Conservation (phyloP, 331 rosid genomes). For the Pyracantha coccinea region DNA sequence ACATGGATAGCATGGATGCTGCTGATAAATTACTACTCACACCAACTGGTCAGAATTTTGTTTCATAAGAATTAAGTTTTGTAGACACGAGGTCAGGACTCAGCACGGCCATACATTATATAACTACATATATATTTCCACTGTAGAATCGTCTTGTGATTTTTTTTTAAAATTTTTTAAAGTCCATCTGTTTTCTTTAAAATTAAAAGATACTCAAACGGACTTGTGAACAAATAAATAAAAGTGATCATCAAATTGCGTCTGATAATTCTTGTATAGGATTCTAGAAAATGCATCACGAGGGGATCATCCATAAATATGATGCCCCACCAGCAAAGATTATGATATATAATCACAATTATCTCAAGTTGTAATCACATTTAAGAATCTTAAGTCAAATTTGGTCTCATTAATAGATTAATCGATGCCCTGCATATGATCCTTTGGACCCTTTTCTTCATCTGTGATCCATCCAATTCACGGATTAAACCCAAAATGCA, state of each 20-base stretch:
- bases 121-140: neutral
- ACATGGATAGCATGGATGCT: neutral
- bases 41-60: neutral
- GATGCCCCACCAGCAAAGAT: conserved; percentile 2
- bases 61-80: neutral
- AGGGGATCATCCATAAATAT: neutral
- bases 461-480: conserved; percentile 10
- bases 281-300: conserved; percentile 11
- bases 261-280: neutral
- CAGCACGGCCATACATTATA: neutral
- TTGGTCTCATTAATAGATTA: neutral
- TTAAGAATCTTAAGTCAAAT: neutral
- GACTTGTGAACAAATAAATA: neutral
- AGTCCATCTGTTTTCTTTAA: neutral
- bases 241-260: neutral
- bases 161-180: neutral
- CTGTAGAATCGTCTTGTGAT: neutral
- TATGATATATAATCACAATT: neutral
- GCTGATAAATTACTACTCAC: neutral
- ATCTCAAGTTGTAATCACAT: neutral
- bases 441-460: neutral
- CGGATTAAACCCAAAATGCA: conserved; percentile 5
- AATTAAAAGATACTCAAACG: too few relatives aligned
- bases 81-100: neutral
- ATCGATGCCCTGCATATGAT: neutral